Conservation (phyloP, 306 rosid species). For the Mimosa bimucronata region DNA sequence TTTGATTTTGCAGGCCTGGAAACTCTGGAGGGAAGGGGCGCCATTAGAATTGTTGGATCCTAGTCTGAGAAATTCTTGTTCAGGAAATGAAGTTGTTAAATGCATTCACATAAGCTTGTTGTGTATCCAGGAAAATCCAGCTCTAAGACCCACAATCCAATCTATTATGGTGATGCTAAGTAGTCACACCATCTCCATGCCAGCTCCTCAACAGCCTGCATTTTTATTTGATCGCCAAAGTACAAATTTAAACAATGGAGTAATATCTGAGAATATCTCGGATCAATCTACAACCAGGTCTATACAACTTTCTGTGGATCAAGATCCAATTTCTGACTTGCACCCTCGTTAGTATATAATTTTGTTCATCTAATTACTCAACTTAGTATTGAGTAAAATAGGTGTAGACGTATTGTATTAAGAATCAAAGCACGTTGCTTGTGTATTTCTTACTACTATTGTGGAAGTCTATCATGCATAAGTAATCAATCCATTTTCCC, state of each 20-base stretch:
- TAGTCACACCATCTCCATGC: not conserved
- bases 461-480: no score
- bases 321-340: not conserved
- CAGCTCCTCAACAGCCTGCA: not conserved
- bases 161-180: not conserved
- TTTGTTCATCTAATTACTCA: not conserved
- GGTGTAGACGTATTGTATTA: not conserved
- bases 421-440: not conserved
- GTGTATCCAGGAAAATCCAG: not conserved
- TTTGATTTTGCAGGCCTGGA: not conserved
- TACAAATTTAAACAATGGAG: not conserved
- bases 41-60: not conserved
- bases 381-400: not conserved
- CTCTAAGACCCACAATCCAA: not conserved
- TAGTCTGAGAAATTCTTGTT: not conserved
- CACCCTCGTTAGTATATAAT: not conserved
- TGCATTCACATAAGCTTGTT: not conserved
- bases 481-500: no score
- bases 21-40: not conserved
- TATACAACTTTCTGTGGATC: not conserved
- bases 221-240: not conserved
- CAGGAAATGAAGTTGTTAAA: not conserved
- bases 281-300: conserved; percentile 17
- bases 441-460: no score
- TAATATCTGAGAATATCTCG: not conserved